These are phyloP conservation scores for Sphagnum contortum DNA, from an alignment of 225 moss, liverwort and hornwort species.

Conservation along the genomic window DNA sequence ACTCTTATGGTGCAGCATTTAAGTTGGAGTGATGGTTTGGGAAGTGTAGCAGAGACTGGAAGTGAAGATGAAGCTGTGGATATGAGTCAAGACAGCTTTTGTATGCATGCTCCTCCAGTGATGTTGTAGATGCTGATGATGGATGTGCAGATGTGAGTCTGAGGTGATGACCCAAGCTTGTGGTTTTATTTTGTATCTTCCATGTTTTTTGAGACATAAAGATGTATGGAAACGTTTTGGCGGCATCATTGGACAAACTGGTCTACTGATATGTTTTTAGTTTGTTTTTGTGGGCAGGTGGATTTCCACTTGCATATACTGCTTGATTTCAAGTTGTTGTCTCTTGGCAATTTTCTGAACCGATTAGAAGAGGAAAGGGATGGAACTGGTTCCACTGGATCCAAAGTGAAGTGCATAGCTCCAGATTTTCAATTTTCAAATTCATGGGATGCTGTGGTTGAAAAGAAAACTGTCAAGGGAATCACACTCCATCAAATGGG, in stretches of 20 bases:
- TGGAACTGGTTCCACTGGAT: conserved; percentile 40
- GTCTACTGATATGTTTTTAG: no score
- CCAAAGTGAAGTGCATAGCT: not conserved
- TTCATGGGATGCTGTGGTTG: conserved; percentile 1
- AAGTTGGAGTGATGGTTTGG: no score
- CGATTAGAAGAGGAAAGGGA: conserved; percentile 80
- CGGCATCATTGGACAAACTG: no score
- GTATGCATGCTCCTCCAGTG: conserved; percentile 92
- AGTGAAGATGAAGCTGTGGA: conserved; percentile 96
- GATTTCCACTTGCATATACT: no score
- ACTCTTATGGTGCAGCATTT: no score
- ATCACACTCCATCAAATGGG: conserved; percentile 14
- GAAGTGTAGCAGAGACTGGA: conserved; percentile 66
- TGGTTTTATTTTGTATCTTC: no score
- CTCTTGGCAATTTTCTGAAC: not conserved
- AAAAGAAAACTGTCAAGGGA: conserved; percentile 24
- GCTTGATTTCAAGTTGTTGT: no score
- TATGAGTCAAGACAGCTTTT: conserved; percentile 96
- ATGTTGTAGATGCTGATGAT: conserved; percentile 97
- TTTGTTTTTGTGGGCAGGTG: no score
- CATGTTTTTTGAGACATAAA: no score
- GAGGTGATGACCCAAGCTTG: conserved; percentile 32
- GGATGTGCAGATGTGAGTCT: conserved; percentile 91
- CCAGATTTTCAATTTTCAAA: no score
- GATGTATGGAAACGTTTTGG: no score